Base-by-base conservation (phyloP, 371 early-diverging fungal species). In the Mortierella sp. region DNA sequence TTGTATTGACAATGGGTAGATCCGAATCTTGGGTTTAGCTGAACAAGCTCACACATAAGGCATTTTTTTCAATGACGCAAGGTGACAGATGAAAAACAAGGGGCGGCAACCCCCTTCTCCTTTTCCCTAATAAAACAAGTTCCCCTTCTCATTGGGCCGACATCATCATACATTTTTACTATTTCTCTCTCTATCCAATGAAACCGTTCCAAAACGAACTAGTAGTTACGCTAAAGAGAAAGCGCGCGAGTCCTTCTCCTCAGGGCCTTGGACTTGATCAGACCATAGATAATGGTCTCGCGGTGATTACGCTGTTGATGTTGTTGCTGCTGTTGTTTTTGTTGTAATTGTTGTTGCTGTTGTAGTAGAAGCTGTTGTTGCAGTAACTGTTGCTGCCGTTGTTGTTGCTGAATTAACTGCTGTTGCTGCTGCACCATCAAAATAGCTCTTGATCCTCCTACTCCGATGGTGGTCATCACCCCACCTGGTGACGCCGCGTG, bases 191-290 rank as follows among this genome's bases (percentile, higher is more conserved):
- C 22, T 53, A 6, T 22, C n/a, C 48, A 48, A 55, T 26, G 41
- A 53, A 50, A 41, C 34, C 5, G 44, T 64, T 13, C 22, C 1
- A 31, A 41, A 31, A 40, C 29, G 26, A 29, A 45, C 22, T 22
- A 34, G 26, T 19, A 13, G 16, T 14, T 22, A 26, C 37, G 16
- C 29, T 72, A 79, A 14, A 79, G 76, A 64, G 80, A 79, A 24
- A 79, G 67, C 41, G 80, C 55, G 31, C 80, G 75, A 66, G 72
- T 68, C 65, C 80, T 72, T 53, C 69, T 75, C 61, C 73, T 75
- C 34, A 71, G 72, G 48, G 75, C 76, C 34, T 72, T 74, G 22
- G 71, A 64, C 69, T 79, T 75, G 65, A 71, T 68, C 22, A 79
- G 50, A 4, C 80, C 80, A 71, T 79, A 79, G 34, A 75, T 34